Evolutionary conservation across 1,139 yeast genomes (phyloP).

Genomic region (Scheffersomyces segobiensis): DNA sequence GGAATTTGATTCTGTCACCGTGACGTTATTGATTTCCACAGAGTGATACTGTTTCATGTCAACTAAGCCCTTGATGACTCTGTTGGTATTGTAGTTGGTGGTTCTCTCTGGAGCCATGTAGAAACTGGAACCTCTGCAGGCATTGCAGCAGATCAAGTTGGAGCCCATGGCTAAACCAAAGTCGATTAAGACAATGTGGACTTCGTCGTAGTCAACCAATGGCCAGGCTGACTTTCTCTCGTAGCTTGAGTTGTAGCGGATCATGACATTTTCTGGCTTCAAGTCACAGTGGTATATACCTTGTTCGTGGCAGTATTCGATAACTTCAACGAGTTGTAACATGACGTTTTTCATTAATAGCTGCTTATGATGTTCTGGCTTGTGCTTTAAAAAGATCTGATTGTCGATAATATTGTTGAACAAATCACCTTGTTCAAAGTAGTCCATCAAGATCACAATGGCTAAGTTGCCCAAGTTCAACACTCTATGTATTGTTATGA

Average conservation of each 20-base stretch:
- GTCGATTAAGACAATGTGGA: constrained; percentile 69
- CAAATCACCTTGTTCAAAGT: constrained; percentile 78
- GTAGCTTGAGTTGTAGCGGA: constrained; percentile 36
- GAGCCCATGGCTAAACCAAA: constrained; percentile 79
- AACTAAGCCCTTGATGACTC: constrained; percentile 25
- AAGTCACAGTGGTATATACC: constrained; percentile 85
- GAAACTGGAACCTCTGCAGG: constrained; percentile 83
- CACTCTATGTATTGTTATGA: constrained; percentile 76
- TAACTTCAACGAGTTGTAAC: constrained; percentile 71
- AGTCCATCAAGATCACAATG: constrained; percentile 78
- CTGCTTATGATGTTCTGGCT: constrained; percentile 39
- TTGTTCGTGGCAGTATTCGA: constrained; percentile 64
- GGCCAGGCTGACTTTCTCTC: constrained; percentile 14
- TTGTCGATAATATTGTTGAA: constrained; percentile 77
- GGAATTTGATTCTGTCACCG: constrained; percentile 22
- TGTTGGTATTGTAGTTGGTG: constrained; percentile 43
- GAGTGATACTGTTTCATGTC: constrained; percentile 31
- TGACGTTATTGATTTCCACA: constrained; percentile 15
- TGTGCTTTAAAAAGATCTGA: constrained; percentile 44
- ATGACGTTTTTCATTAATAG: constrained; percentile 67
- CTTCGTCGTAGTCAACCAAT: constrained; percentile 53
- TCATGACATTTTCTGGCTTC: constrained; percentile 86
- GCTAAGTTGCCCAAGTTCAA: constrained; percentile 54
- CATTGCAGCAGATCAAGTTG: constrained; percentile 60
- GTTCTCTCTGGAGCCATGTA: constrained; percentile 94